Conservation (phyloP, 2,329 filamentous ascomycete genomes). For the Aspergillus sp. region DNA sequence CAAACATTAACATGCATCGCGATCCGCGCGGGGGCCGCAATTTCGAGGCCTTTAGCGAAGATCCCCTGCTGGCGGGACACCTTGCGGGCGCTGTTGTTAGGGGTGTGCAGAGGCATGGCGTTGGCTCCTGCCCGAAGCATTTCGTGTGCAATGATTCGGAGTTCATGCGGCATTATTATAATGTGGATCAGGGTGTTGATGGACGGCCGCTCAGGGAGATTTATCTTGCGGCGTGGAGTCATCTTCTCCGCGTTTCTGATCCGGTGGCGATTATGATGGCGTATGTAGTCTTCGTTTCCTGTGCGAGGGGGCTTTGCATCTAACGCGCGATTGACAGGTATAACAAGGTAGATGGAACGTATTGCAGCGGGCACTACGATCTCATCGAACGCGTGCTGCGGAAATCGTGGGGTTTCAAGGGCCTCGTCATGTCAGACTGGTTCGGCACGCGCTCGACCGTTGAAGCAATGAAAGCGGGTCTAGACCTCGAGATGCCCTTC, state of each 20-base stretch:
- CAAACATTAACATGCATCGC: slow-evolving; percentile 22
- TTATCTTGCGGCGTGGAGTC: slow-evolving; percentile 33
- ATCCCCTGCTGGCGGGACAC: slow-evolving; percentile 23
- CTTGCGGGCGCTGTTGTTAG: slow-evolving; percentile 18
- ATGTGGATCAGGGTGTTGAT: slow-evolving; percentile 15
- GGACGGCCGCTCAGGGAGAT: slow-evolving; percentile 25
- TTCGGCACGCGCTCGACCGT: too few relatives aligned
- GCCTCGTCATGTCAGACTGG: too few relatives aligned
- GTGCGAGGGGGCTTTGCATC: too few relatives aligned
- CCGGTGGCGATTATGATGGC: background rate
- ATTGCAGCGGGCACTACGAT: too few relatives aligned
- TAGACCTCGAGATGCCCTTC: too few relatives aligned
- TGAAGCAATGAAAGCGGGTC: too few relatives aligned
- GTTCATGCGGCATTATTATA: slow-evolving; percentile 14
- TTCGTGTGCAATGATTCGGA: slow-evolving; percentile 24
- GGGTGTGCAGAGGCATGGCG: slow-evolving; percentile 41
- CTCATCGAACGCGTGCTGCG: too few relatives aligned
- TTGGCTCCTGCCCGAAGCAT: slow-evolving; percentile 24
- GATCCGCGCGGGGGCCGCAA: slow-evolving; percentile 23
- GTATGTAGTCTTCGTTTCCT: background rate
- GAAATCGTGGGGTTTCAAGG: too few relatives aligned
- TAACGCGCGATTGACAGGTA: too few relatives aligned
- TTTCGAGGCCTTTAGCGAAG: slow-evolving; percentile 26
- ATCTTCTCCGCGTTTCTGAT: background rate
- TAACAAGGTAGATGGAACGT: too few relatives aligned